These are phyloP conservation scores for Helotiales sp. DNA, from an alignment of 2,329 filamentous ascomycete species.

Conservation along the genomic window DNA sequence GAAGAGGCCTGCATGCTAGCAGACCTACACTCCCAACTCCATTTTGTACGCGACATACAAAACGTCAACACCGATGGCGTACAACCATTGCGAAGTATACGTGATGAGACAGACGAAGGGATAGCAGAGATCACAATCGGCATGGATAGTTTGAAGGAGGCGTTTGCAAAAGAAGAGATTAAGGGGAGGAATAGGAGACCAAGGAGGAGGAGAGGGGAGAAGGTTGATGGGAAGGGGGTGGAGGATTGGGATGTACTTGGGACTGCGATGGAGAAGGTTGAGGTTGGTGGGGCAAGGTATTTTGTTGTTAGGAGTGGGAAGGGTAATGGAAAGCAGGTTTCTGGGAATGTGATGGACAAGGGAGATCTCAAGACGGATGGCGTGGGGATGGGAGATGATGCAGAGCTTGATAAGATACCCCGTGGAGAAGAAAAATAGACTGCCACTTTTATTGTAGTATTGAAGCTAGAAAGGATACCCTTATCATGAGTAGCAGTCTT, in stretches of 20 bases:
- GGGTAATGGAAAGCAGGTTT: too few relatives aligned
- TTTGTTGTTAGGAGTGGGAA: conserved; percentile 39
- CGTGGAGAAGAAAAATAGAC: too few relatives aligned
- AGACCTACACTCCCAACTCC: conserved; percentile 78
- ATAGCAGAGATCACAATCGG: conserved; percentile 58
- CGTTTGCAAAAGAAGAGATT: conserved; percentile 59
- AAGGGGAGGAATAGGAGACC: conserved; percentile 47
- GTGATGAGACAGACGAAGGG: conserved; percentile 70
- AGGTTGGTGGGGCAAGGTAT: conserved; percentile 32
- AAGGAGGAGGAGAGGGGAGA: conserved; percentile 24
- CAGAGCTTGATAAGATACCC: too few relatives aligned
- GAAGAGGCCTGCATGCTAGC: conserved; percentile 72
- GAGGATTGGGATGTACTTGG: conserved; percentile 35
- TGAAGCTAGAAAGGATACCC: too few relatives aligned
- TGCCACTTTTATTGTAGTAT: too few relatives aligned
- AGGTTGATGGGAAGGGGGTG: conserved; percentile 18
- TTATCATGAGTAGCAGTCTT: too few relatives aligned
- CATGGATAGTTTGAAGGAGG: conserved; percentile 47
- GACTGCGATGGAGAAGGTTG: conserved; percentile 33
- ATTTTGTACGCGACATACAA: conserved; percentile 88
- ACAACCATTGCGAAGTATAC: conserved; percentile 73
- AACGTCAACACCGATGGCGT: conserved; percentile 72
- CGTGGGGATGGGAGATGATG: too few relatives aligned
- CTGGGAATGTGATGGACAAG: too few relatives aligned
- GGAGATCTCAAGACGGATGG: too few relatives aligned